Evolutionary conservation across 495 filamentous ascomycete genomes (phyloP).

Genomic region (Xylaria flabelliformis): DNA sequence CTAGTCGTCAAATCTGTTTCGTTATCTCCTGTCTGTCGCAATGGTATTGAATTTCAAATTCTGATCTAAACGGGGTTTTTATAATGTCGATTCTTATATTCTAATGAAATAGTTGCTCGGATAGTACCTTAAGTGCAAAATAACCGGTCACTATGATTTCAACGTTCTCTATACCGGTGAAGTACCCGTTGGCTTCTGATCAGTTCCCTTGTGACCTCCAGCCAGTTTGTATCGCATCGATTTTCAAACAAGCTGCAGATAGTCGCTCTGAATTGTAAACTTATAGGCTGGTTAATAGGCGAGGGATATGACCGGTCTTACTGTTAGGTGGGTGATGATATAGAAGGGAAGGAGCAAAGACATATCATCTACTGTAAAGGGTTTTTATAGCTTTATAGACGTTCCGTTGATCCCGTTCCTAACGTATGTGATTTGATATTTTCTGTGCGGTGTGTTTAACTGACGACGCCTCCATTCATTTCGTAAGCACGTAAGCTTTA

Average conservation of each 20-base stretch:
- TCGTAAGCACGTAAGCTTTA: background rate
- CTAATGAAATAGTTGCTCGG: background rate
- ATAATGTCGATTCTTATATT: background rate
- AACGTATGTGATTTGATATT: background rate
- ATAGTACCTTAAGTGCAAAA: background rate
- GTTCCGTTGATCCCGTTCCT: background rate
- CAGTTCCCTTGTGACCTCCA: background rate
- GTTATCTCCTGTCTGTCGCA: background rate
- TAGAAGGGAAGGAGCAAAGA: background rate
- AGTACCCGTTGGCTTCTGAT: background rate
- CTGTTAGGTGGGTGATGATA: background rate
- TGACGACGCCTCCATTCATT: conserved; percentile 8
- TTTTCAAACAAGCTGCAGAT: background rate
- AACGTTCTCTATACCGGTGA: no score
- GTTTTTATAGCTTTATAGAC: background rate
- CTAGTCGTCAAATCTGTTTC: background rate
- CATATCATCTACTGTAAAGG: background rate
- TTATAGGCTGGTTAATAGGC: background rate
- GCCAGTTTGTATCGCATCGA: background rate
- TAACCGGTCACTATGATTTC: no score
- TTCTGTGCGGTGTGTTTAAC: background rate
- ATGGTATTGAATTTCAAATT: no score
- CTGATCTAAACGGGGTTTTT: background rate
- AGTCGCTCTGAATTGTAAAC: background rate
- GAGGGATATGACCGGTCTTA: background rate